Percentiles rank a stretch among this genome's conserved stretches.
These are phyloP conservation scores for Salinomyces thailandicus DNA, from an alignment of 2,329 filamentous ascomycete genomes.

Conservation along the genomic window DNA sequence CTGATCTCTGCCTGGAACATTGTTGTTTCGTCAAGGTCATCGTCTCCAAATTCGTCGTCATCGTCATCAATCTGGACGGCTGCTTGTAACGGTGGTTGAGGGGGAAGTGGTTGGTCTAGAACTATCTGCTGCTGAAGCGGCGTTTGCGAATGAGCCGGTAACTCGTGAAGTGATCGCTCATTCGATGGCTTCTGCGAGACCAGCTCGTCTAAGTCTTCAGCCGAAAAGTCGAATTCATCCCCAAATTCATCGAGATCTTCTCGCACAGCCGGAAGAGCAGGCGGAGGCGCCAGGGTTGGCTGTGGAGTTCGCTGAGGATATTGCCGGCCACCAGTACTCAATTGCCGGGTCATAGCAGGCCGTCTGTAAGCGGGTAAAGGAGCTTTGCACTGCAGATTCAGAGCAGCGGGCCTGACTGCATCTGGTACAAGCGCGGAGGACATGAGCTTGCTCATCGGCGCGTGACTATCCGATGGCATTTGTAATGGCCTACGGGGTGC, in stretches of 20 bases:
- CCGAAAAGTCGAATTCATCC: slow-evolving; percentile 41
- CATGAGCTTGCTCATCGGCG: background rate
- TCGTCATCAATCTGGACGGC: slow-evolving; percentile 13
- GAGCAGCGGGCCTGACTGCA: slow-evolving; percentile 9
- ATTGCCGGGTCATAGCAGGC: slow-evolving; percentile 18
- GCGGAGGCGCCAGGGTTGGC: slow-evolving; percentile 2
- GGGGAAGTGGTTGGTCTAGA: background rate
- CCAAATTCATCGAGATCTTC: slow-evolving; percentile 34
- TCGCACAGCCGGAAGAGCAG: slow-evolving; percentile 3
- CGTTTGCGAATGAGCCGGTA: slow-evolving; percentile 22
- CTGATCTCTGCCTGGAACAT: slow-evolving; percentile 57
- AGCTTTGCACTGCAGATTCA: slow-evolving; percentile 24
- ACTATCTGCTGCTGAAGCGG: slow-evolving; percentile 9
- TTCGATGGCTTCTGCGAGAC: slow-evolving; percentile 32
- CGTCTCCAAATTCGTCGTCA: slow-evolving; percentile 64
- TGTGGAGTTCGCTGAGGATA: slow-evolving; percentile 7
- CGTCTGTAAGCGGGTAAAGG: slow-evolving; percentile 25
- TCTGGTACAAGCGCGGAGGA: background rate
- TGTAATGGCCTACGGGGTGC: background rate
- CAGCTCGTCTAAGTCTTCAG: slow-evolving; percentile 48
- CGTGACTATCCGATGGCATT: background rate
- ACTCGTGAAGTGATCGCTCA: slow-evolving; percentile 37
- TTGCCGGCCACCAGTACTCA: slow-evolving; percentile 9
- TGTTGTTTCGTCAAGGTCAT: slow-evolving; percentile 61
- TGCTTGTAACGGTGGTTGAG: background rate